Evolutionary conservation across 2,329 filamentous ascomycete species (phyloP), one percentile per base, ranked within the genome.

Genomic region (Pezicula neosporulosa): DNA sequence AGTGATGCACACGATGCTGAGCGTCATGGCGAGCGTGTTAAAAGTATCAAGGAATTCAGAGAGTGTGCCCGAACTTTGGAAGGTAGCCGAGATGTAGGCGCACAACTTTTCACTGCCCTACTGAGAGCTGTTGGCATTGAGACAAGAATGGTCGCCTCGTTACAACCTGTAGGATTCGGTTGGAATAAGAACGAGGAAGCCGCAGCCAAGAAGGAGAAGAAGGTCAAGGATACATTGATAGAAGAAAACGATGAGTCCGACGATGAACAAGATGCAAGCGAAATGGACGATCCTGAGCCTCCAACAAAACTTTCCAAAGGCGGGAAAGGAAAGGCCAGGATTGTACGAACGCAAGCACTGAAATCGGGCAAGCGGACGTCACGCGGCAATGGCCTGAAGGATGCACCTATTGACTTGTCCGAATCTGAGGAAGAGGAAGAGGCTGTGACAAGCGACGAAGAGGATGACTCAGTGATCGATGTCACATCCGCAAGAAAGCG

Each of bases 101-200:
- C 89, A 0, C 92, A 97, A 64, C 77, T 99, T 0, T 97, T 97
- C 58, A 95, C 90, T 0, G 89, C 90, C 3, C 72, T 99, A 7
- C 68, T 97, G 19, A 79, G 94, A 57, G 90, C 85, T 0, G 66
- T 97, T 10, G 89, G 89, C 0, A 73, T 97, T 2, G 90, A 97
- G 62, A 83, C 90, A 10, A 81, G 93, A 28, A 80, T 97, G 76
- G 83, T 97, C 3, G 85, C 86, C 9, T 97, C 84, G 64, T 66
- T 99, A 38, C 94, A 97, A 64, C 87, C 91, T 1, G 72, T 90
- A 19, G 94, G 94, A 0, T 96, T 95, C 67, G 91, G 91, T 2
- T 97, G 90, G 85, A 95, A 83, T 54, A 95, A 93, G 67, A 71
- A 79, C 10, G 94, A 99, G 68, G 89, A 94, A 47, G 89, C 87